Percentiles rank a stretch among this genome's conserved stretches.
Conservation (phyloP, 108 stramenopile species). For the Discostella stelligeroides region DNA sequence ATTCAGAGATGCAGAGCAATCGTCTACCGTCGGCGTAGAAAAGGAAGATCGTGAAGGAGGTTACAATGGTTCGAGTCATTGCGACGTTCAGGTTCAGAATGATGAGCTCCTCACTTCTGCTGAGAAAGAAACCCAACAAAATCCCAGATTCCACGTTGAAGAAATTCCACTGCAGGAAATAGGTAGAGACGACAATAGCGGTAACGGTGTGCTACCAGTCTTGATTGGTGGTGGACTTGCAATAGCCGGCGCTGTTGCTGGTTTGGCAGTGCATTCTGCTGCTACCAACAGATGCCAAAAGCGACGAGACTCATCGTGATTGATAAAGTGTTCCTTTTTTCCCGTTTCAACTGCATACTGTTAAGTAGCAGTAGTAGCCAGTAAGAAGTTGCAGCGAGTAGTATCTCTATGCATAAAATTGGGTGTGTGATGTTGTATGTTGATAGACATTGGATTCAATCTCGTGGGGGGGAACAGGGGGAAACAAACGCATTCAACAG, state of each 20-base stretch:
- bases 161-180: not conserved
- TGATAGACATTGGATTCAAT: no score
- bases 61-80: not conserved
- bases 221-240: slow-evolving; percentile 39
- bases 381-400: no score
- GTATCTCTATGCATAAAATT: no score
- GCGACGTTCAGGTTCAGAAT: not conserved
- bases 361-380: no score
- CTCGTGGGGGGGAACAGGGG: no score
- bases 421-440: no score
- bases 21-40: not conserved
- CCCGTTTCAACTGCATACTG: no score
- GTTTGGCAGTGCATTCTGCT: slow-evolving; percentile 20
- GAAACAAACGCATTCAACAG: no score
- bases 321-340: no score
- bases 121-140: not conserved
- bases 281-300: slow-evolving; percentile 14
- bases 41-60: not conserved
- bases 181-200: not conserved
- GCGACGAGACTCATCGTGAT: not conserved
- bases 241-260: slow-evolving; percentile 24
- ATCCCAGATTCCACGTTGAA: not conserved
- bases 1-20: not conserved
- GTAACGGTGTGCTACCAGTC: slow-evolving; percentile 7
- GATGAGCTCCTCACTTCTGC: no score